Conservation (phyloP, 140 eudicot genomes). For the Flaveria floridana region DNA sequence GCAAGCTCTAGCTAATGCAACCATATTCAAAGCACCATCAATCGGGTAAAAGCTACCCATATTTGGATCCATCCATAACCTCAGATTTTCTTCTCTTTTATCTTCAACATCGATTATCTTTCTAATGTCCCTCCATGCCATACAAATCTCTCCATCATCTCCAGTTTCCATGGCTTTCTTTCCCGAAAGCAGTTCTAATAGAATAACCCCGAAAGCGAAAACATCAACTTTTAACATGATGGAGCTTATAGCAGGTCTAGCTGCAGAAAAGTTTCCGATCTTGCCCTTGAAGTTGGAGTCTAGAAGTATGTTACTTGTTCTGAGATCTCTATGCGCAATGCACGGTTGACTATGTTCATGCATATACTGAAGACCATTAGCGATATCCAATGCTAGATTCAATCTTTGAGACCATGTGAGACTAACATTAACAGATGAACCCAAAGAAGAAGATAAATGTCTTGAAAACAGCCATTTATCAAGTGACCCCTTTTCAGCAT, state of each 20-base stretch:
- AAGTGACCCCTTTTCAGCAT: constrained; percentile 74
- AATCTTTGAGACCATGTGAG: constrained; percentile 70
- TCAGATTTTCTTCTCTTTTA: constrained; percentile 49
- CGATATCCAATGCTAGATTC: constrained; percentile 60
- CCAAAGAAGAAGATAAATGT: constrained; percentile 38
- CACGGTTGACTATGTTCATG: constrained; percentile 81
- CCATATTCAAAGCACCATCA: constrained; percentile 67
- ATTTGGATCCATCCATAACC: constrained; percentile 65
- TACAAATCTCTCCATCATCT: constrained; percentile 56
- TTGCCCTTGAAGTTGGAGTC: constrained; percentile 71
- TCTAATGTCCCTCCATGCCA: constrained; percentile 66
- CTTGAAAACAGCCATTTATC: constrained; percentile 59
- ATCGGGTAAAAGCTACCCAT: constrained; percentile 54
- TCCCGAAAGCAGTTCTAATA: constrained; percentile 72
- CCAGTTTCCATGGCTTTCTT: constrained; percentile 61
- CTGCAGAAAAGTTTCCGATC: constrained; percentile 58
- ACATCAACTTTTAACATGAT: constrained; percentile 57
- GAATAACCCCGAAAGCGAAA: constrained; percentile 67
- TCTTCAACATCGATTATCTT: constrained; percentile 55
- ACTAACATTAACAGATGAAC: constrained; percentile 23
- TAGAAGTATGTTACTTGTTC: constrained; percentile 70
- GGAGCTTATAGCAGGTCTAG: constrained; percentile 51
- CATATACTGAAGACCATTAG: constrained; percentile 81
- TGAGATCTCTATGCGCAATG: constrained; percentile 64
- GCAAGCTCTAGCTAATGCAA: constrained; percentile 64